These are phyloP conservation scores for Buxus sempervirens DNA, from an alignment of 164 flowering plant species.

Conservation along the genomic window DNA sequence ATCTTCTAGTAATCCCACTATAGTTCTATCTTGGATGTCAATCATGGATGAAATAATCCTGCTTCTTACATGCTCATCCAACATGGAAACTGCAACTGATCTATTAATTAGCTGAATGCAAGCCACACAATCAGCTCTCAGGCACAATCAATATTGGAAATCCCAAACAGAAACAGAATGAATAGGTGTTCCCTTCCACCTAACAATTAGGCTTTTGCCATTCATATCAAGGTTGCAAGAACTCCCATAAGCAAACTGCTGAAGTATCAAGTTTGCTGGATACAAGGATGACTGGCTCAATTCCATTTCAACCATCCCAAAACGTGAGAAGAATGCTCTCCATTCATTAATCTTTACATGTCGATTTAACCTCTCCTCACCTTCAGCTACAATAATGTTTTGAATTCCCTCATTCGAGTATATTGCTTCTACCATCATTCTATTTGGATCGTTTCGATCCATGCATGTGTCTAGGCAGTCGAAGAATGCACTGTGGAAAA, in stretches of 20 bases:
- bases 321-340: conserved; percentile 49
- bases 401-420: conserved; percentile 34
- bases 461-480: conserved; percentile 41
- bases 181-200: conserved; percentile 64
- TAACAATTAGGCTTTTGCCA: conserved; percentile 33
- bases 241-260: conserved; percentile 28
- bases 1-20: no score
- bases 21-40: no score
- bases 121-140: no score
- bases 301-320: conserved; percentile 45
- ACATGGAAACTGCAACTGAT: no score
- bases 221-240: conserved; percentile 41
- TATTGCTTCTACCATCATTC: conserved; percentile 23
- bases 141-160: conserved; percentile 14
- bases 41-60: no score
- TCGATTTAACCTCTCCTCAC: conserved; percentile 39
- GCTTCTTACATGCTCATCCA: no score
- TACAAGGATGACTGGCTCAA: conserved; percentile 37
- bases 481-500: conserved; percentile 46
- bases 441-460: conserved; percentile 27
- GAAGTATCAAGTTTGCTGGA: conserved; percentile 38
- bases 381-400: conserved; percentile 49
- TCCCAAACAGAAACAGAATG: conserved; percentile 50
- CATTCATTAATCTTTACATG: conserved; percentile 43
- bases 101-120: no score